phyloP scores from a whole-genome alignment of 352 stramenopile genomes.

The Globisporangium megalacanthum region DNA sequence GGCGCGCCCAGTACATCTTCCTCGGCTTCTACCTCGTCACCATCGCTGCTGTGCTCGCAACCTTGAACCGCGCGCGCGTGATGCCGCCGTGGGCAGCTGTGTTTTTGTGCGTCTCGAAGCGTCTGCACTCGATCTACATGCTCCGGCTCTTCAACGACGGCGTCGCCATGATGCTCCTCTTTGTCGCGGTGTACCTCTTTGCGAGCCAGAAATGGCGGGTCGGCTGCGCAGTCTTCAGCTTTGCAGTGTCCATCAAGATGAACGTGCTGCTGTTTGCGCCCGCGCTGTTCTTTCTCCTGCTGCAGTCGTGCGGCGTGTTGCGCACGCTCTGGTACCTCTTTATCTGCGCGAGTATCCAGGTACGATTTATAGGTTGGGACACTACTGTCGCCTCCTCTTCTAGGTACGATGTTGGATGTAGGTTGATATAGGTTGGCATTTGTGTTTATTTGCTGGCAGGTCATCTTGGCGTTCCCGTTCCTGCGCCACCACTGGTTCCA shows the following conservation, averaged over 20 bases:
- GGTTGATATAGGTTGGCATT: neutral
- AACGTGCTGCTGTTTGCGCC: slow-evolving; percentile 98
- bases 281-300: slow-evolving; percentile 93
- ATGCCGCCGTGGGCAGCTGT: slow-evolving; percentile 86
- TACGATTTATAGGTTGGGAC: neutral
- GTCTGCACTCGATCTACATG: slow-evolving; percentile 98
- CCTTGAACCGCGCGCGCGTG: slow-evolving; percentile 80
- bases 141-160: slow-evolving; percentile 99
- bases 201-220: slow-evolving; percentile 76
- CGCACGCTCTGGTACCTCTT: slow-evolving; percentile 82
- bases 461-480: slow-evolving; percentile 93
- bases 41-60: slow-evolving; percentile 82
- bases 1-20: slow-evolving; percentile 93
- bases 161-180: slow-evolving; percentile 94
- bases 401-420: neutral
- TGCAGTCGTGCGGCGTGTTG: slow-evolving; percentile 86
- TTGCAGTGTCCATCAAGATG: slow-evolving; percentile 99
- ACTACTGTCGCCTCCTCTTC: neutral
- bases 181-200: slow-evolving; percentile 90
- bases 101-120: slow-evolving; percentile 92
- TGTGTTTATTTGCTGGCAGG: slow-evolving; percentile 15
- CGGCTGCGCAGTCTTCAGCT: slow-evolving; percentile 93
- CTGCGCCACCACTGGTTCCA: slow-evolving; percentile 91
- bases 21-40: slow-evolving; percentile 92
- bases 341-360: slow-evolving; percentile 91